Percentiles rank a stretch among this genome's conserved stretches.
Evolutionary conservation across 78 protist genomes (phyloP).

Genomic region (Speleostelium caveatum): DNA sequence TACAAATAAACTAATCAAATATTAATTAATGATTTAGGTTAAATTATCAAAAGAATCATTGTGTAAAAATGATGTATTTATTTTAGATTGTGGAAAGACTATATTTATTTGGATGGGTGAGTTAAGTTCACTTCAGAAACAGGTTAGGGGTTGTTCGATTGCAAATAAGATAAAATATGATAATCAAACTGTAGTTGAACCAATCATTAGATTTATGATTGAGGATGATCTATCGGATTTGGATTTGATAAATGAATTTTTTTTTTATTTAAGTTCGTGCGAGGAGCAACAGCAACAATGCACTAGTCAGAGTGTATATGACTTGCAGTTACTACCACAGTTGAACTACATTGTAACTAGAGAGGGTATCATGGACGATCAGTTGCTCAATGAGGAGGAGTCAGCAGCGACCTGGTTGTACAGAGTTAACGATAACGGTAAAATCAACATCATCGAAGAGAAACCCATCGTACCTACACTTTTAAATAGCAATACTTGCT

Average conservation of each 20-base stretch:
- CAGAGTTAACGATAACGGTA: constrained; percentile 58
- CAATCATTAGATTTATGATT: constrained; percentile 13
- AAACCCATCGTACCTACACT: constrained; percentile 52
- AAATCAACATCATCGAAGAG: constrained; percentile 41
- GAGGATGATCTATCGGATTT: background rate
- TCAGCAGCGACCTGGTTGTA: constrained; percentile 49
- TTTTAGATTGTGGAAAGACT: constrained; percentile 44
- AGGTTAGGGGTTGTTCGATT: constrained; percentile 38
- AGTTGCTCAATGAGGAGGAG: constrained; percentile 3
- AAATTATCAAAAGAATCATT: constrained; percentile 35
- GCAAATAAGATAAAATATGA: constrained; percentile 67
- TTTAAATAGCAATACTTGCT: constrained; percentile 65
- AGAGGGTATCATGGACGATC: background rate
- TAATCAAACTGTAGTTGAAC: constrained; percentile 27
- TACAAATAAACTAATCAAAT: background rate
- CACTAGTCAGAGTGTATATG: too few relatives aligned
- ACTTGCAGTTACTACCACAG: background rate
- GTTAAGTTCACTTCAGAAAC: constrained; percentile 47
- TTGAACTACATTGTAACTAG: background rate
- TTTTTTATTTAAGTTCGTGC: background rate
- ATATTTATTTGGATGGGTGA: constrained; percentile 64
- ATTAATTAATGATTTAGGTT: background rate
- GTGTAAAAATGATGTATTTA: constrained; percentile 60
- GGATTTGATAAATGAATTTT: constrained; percentile 1
- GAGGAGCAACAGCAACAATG: background rate